Percentiles rank a stretch among this genome's conserved stretches.
phyloP scores from a whole-genome alignment of 192 early-diverging fungal species.

The Paraglomus occultum region DNA sequence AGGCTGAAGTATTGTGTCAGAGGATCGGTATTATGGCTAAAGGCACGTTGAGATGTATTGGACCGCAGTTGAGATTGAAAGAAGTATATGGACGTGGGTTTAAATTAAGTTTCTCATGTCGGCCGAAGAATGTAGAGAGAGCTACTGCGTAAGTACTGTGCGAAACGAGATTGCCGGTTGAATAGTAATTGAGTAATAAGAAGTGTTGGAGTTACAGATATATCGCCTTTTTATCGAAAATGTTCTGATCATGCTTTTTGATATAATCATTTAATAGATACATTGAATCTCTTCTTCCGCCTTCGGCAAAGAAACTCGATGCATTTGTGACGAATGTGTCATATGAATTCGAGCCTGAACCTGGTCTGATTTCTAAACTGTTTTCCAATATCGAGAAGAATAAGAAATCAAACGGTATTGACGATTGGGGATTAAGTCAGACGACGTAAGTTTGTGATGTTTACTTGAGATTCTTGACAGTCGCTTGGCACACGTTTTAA shows the following conservation, averaged over 20 bases:
- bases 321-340: conserved; percentile 52
- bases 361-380: conserved; percentile 49
- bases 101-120: conserved; percentile 56
- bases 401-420: conserved; percentile 56
- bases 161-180: not conserved
- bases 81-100: conserved; percentile 69
- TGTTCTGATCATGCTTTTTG: not conserved
- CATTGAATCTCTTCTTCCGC: conserved; percentile 51
- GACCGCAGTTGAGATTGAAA: conserved; percentile 58
- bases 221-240: no score
- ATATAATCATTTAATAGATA: conserved; percentile 18
- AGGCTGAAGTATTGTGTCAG: conserved; percentile 72
- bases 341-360: conserved; percentile 63
- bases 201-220: not conserved
- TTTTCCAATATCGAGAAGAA: conserved; percentile 61
- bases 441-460: conserved; percentile 36
- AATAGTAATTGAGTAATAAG: not conserved
- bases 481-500: no score
- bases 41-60: conserved; percentile 67
- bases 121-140: conserved; percentile 42
- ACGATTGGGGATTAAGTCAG: conserved; percentile 71
- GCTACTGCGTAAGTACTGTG: conserved; percentile 48
- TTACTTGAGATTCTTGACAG: no score
- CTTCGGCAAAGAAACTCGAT: conserved; percentile 45
- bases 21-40: conserved; percentile 77